phyloP scores from a whole-genome alignment of 2,329 filamentous ascomycete species.

The Calcarisporium arbuscula region DNA sequence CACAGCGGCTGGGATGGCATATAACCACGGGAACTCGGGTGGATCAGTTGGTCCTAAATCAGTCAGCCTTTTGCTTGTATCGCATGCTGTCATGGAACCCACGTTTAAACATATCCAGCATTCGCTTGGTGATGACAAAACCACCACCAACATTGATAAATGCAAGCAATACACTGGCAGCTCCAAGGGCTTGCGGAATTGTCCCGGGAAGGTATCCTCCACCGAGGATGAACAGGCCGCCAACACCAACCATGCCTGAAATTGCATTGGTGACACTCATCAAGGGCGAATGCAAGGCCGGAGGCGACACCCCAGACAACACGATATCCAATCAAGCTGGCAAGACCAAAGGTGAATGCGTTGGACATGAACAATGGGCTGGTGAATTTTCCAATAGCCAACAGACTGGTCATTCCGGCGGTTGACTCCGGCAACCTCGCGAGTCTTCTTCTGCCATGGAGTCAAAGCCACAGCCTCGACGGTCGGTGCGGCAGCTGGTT shows the following conservation, averaged over 20 bases:
- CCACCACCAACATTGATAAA: constrained; percentile 87
- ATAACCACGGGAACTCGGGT: constrained; percentile 82
- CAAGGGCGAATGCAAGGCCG: constrained; percentile 77
- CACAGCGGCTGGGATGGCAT: constrained; percentile 67
- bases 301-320: constrained; percentile 82
- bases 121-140: constrained; percentile 86
- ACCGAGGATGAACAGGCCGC: constrained; percentile 82
- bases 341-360: constrained; percentile 76
- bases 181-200: constrained; percentile 71
- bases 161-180: constrained; percentile 72
- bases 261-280: constrained; percentile 96
- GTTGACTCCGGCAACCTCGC: constrained; percentile 71
- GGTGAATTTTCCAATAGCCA: constrained; percentile 75
- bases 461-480: constrained; percentile 60
- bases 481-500: constrained; percentile 39
- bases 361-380: constrained; percentile 84
- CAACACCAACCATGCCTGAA: constrained; percentile 84
- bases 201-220: constrained; percentile 73
- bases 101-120: constrained; percentile 88
- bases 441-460: constrained; percentile 72
- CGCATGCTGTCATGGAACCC: constrained; percentile 17
- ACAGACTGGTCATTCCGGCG: constrained; percentile 67
- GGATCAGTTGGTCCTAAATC: constrained; percentile 67
- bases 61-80: constrained; percentile 10
- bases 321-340: constrained; percentile 79